These are phyloP conservation scores for Ophiocytium majus DNA, from an alignment of 352 stramenopile species.

Conservation along the genomic window DNA sequence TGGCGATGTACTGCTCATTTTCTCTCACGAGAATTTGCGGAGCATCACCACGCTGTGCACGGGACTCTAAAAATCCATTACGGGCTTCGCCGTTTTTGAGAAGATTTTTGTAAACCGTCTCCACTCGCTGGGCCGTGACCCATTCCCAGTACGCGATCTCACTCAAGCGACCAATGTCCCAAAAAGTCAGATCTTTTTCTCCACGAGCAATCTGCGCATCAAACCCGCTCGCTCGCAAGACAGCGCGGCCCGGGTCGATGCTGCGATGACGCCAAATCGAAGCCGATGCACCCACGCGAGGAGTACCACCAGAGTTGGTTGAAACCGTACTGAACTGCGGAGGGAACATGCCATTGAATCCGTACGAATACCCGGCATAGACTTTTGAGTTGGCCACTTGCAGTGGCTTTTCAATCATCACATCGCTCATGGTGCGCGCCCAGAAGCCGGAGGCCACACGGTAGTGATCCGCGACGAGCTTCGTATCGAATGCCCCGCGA, in stretches of 20 bases:
- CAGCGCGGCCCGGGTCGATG: not conserved
- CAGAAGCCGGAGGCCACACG: not conserved
- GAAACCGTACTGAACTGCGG: not conserved
- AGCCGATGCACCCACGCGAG: not conserved
- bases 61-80: not conserved
- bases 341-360: not conserved
- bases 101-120: not conserved
- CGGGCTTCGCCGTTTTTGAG: conserved; percentile 4
- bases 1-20: conserved; percentile 10
- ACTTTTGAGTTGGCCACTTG: conserved; percentile 1
- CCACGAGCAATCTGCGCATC: not conserved
- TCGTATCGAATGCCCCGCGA: not conserved
- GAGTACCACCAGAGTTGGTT: too few species aligned
- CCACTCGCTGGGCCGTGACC: conserved; percentile 1
- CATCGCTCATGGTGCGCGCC: not conserved
- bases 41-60: not conserved
- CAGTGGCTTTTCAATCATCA: not conserved
- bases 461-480: not conserved
- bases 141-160: conserved; percentile 10
- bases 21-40: not conserved
- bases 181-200: not conserved
- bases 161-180: not conserved
- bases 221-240: not conserved
- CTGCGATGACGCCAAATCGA: not conserved
- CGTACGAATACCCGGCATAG: not conserved